These are phyloP conservation scores for Paramecium sexaurelia DNA, from an alignment of 73 alveolate genomes.

Conservation along the genomic window DNA sequence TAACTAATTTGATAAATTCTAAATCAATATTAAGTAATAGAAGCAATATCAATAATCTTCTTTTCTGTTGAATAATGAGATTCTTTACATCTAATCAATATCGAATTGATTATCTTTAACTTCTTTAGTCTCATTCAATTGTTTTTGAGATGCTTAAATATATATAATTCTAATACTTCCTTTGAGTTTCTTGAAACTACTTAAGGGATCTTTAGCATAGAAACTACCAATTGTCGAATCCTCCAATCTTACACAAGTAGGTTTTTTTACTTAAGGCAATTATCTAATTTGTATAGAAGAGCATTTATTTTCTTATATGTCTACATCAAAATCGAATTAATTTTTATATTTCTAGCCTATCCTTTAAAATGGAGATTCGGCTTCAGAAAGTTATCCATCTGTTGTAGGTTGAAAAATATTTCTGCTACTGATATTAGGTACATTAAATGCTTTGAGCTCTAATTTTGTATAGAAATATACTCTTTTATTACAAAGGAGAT, in stretches of 20 bases:
- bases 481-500: background rate
- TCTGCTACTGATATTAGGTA: background rate
- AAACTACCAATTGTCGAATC: conserved; percentile 42
- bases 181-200: conserved; percentile 24
- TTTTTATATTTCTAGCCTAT: background rate
- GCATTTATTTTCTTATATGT: background rate
- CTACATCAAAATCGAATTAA: conserved; percentile 38
- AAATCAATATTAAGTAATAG: background rate
- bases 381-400: background rate
- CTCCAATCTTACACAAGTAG: background rate
- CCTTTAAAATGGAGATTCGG: conserved; percentile 31
- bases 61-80: conserved; percentile 19
- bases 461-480: background rate
- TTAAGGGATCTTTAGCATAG: conserved; percentile 52
- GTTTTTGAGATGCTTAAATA: conserved; percentile 1
- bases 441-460: background rate
- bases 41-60: conserved; percentile 7
- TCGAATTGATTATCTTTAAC: background rate
- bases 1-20: background rate
- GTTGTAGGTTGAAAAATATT: conserved; percentile 28
- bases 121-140: background rate
- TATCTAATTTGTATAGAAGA: background rate
- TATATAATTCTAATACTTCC: background rate
- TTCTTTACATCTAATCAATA: conserved; percentile 9
- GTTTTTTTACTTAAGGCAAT: conserved; percentile 42